A percentile compares a stretch with the other conserved stretches of the same genome.
phyloP scores from a whole-genome alignment of 2,329 filamentous ascomycete genomes.

The Neofusicoccum sp. region DNA sequence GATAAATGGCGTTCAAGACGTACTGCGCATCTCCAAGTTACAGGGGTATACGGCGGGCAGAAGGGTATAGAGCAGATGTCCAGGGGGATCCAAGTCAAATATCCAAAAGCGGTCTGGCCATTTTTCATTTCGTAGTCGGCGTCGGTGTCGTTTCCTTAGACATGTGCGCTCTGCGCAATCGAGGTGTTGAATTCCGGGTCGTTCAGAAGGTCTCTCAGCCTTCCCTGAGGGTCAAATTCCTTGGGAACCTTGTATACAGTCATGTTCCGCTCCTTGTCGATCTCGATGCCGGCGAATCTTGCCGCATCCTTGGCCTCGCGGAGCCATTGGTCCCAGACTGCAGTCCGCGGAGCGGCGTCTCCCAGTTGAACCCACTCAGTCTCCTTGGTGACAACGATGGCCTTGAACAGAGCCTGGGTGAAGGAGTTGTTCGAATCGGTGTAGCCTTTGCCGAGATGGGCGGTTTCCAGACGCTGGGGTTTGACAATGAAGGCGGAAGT shows the following conservation, averaged over 20 bases:
- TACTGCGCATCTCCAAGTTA: too few relatives aligned
- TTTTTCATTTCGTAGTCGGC: slow-evolving; percentile 13
- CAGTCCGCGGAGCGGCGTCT: slow-evolving; percentile 43
- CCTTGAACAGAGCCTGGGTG: slow-evolving; percentile 50
- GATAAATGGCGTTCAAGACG: background rate
- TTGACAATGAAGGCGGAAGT: slow-evolving; percentile 43
- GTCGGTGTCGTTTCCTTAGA: slow-evolving; percentile 4
- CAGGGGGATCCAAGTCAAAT: background rate
- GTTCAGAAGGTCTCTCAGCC: slow-evolving; percentile 24
- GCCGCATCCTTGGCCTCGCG: slow-evolving; percentile 29
- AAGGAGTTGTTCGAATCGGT: slow-evolving; percentile 33
- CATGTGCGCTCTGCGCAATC: background rate
- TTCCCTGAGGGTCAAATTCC: slow-evolving; percentile 31
- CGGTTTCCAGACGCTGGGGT: background rate
- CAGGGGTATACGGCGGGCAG: background rate
- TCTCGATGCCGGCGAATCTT: background rate
- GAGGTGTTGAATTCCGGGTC: slow-evolving; percentile 11
- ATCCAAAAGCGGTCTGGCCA: background rate
- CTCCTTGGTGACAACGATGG: slow-evolving; percentile 46
- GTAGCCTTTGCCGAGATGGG: slow-evolving; percentile 26
- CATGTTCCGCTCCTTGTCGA: slow-evolving; percentile 9
- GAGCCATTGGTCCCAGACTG: slow-evolving; percentile 45
- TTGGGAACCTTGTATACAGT: slow-evolving; percentile 34
- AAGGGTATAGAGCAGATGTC: background rate
- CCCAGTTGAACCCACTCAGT: slow-evolving; percentile 43